Conservation (phyloP, 148 eudicot genomes). For the Vaccinium vitisidaea region DNA sequence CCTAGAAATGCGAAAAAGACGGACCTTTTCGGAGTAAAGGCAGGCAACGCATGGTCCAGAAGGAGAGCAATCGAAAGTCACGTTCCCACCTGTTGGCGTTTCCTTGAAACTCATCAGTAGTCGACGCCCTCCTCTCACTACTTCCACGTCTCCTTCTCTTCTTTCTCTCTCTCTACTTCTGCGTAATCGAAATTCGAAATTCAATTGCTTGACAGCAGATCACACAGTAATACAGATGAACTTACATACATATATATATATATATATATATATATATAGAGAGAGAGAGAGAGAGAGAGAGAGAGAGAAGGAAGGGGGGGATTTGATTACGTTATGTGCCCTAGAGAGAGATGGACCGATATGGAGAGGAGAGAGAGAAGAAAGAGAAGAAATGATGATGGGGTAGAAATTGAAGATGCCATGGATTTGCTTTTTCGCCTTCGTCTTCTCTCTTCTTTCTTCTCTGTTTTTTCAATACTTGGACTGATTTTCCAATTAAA, state of each 20-base stretch:
- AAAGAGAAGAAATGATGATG: constrained; percentile 7
- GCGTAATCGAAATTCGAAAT: not conserved
- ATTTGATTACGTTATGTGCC: constrained; percentile 25
- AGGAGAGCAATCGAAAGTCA: constrained; percentile 83
- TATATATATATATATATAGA: no score
- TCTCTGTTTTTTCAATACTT: not conserved
- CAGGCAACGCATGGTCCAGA: constrained; percentile 90
- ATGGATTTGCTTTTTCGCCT: not conserved
- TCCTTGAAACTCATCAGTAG: constrained; percentile 61
- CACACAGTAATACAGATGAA: not conserved
- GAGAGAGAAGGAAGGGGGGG: not conserved
- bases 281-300: no score
- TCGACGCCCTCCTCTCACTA: constrained; percentile 25
- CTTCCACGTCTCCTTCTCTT: not conserved
- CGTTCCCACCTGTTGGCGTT: constrained; percentile 49
- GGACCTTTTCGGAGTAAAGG: constrained; percentile 79
- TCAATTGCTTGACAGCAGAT: not conserved
- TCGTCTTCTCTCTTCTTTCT: not conserved
- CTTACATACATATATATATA: not conserved
- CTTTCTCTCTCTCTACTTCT: constrained; percentile 1
- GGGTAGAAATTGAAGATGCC: not conserved
- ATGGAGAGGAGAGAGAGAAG: constrained; percentile 15
- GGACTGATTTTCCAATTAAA: not conserved
- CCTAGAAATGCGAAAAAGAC: not conserved
- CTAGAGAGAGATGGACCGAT: constrained; percentile 20